A percentile compares a stretch with the other conserved stretches of the same genome.
Evolutionary conservation across 2,329 filamentous ascomycete genomes (phyloP).

Genomic region (Trichoderma cornu-damae): DNA sequence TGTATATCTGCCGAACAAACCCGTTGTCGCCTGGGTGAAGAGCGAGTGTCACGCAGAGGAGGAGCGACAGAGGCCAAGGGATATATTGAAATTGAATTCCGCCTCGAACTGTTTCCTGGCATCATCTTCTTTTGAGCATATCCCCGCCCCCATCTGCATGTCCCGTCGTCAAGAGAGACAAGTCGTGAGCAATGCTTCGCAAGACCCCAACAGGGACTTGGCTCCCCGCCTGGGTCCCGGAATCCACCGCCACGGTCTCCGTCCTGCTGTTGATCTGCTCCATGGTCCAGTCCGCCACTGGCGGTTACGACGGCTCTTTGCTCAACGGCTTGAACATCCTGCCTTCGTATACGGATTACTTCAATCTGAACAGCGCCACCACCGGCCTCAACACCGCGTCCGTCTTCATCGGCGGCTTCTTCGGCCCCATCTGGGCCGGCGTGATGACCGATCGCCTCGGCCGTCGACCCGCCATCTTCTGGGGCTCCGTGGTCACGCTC

Average conservation of each 20-base stretch:
- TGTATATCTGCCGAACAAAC: background rate
- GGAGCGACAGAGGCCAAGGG: background rate
- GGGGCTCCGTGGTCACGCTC: conserved; percentile 37
- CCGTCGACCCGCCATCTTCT: conserved; percentile 25
- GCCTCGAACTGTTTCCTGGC: background rate
- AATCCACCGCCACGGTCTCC: conserved; percentile 37
- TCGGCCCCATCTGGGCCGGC: conserved; percentile 42
- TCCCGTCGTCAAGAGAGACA: background rate
- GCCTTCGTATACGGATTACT: conserved; percentile 52
- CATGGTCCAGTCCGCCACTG: conserved; percentile 37
- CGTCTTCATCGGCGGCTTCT: conserved; percentile 47
- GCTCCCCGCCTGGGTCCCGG: conserved; percentile 44
- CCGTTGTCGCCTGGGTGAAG: background rate
- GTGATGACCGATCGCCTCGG: conserved; percentile 32
- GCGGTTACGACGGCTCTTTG: conserved; percentile 46
- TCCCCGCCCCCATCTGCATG: too few relatives aligned
- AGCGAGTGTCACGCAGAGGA: background rate
- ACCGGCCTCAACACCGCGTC: conserved; percentile 51
- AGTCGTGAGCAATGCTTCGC: conserved; percentile 14
- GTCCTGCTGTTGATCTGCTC: conserved; percentile 41
- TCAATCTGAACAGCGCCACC: conserved; percentile 48
- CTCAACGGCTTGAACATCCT: conserved; percentile 55
- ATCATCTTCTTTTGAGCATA: background rate
- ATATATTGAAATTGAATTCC: too few relatives aligned
- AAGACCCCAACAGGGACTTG: conserved; percentile 38